A percentile compares a stretch with the other conserved stretches of the same genome.
These are phyloP conservation scores for Cicer bijugum DNA, from an alignment of 306 rosid species.

Conservation along the genomic window DNA sequence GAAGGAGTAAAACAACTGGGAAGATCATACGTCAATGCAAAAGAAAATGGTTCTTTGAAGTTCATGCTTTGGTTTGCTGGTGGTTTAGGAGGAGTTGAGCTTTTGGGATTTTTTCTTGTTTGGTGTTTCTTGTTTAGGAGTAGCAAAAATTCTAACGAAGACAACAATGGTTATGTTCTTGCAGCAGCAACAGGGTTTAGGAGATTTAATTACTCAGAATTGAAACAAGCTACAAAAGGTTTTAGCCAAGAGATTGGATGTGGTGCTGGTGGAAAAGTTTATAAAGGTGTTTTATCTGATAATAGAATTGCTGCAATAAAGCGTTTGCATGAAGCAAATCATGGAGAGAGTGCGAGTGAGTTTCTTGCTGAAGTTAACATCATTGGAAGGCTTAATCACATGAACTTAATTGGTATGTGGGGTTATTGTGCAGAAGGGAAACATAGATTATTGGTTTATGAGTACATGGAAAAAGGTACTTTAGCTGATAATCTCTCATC, in stretches of 20 bases:
- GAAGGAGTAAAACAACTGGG: not conserved
- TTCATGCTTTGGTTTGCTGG: conserved; percentile 35
- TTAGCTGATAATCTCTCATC: conserved; percentile 27
- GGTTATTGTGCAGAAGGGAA: conserved; percentile 41
- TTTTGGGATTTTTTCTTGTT: conserved; percentile 14
- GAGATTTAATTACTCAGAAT: conserved; percentile 29
- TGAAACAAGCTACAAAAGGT: conserved; percentile 37
- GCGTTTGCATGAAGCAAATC: conserved; percentile 2
- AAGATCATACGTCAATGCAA: not conserved
- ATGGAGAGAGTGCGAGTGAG: conserved; percentile 40
- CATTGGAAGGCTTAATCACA: conserved; percentile 45
- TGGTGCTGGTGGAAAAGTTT: conserved; percentile 39
- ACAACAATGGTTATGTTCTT: conserved; percentile 6
- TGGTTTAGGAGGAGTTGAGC: conserved; percentile 40
- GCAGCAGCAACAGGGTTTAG: conserved; percentile 27
- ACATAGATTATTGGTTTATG: conserved; percentile 39
- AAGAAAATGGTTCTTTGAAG: conserved; percentile 29
- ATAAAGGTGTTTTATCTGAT: conserved; percentile 32
- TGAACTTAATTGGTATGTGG: conserved; percentile 43
- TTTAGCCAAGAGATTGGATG: conserved; percentile 41
- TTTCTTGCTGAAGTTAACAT: conserved; percentile 35
- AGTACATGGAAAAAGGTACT: conserved; percentile 44
- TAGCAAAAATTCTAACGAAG: not conserved
- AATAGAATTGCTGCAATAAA: conserved; percentile 21
- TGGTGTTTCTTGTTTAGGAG: conserved; percentile 36